A percentile compares a stretch with the other conserved stretches of the same genome.
These are phyloP conservation scores for Selenicereus undatus DNA, from an alignment of 148 eudicot genomes.

Conservation along the genomic window DNA sequence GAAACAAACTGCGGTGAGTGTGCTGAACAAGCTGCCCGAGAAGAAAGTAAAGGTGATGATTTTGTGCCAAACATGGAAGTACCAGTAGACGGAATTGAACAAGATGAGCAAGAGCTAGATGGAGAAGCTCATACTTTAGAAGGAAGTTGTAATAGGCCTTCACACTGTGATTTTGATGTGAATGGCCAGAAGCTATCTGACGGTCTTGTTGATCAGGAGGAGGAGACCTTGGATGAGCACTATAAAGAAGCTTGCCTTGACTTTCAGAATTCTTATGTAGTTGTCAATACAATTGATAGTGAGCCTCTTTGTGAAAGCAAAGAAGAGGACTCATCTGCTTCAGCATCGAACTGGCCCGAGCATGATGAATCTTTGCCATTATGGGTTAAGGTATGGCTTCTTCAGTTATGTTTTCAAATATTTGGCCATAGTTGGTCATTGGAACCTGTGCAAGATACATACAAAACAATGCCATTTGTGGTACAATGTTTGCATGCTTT, in stretches of 20 bases:
- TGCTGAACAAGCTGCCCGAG: conserved; percentile 28
- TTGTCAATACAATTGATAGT: conserved; percentile 51
- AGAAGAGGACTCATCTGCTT: conserved; percentile 43
- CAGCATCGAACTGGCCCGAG: conserved; percentile 52
- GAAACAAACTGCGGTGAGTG: conserved; percentile 38
- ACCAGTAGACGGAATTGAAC: conserved; percentile 21
- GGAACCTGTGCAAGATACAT: conserved; percentile 1
- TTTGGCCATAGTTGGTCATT: conserved; percentile 2
- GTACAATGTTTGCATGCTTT: background rate
- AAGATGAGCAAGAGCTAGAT: conserved; percentile 15
- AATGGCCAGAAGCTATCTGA: conserved; percentile 40
- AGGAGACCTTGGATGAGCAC: conserved; percentile 37
- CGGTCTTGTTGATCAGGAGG: conserved; percentile 52
- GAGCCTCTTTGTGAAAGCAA: conserved; percentile 34
- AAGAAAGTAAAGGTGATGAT: conserved; percentile 34
- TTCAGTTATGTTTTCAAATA: background rate
- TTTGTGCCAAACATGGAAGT: conserved; percentile 29
- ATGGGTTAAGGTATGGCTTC: conserved; percentile 86
- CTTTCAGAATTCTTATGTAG: conserved; percentile 50
- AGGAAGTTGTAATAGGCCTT: conserved; percentile 31
- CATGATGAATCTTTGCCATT: conserved; percentile 72
- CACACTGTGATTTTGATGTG: conserved; percentile 39
- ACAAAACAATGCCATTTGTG: background rate
- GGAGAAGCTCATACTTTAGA: conserved; percentile 29
- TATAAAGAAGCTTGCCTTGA: conserved; percentile 39